These are phyloP conservation scores for Hymenoscyphus scutula DNA, from an alignment of 2,329 filamentous ascomycete species.

Conservation along the genomic window DNA sequence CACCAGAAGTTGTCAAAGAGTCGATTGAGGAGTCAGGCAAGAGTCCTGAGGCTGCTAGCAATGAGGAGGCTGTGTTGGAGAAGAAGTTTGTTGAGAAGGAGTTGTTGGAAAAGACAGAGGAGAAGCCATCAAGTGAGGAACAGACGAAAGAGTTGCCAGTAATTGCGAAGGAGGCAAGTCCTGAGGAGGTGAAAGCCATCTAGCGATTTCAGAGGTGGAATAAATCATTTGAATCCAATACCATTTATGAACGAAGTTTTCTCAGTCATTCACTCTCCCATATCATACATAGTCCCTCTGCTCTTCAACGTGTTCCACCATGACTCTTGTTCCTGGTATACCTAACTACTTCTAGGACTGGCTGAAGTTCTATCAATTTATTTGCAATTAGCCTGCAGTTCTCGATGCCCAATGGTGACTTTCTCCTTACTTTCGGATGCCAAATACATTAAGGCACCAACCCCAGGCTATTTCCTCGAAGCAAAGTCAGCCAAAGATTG, in stretches of 20 bases:
- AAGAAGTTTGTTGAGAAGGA: constrained; percentile 75
- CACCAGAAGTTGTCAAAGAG: constrained; percentile 56
- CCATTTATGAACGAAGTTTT: too few relatives aligned
- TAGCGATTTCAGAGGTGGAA: not conserved
- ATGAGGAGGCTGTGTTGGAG: constrained; percentile 67
- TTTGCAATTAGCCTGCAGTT: not conserved
- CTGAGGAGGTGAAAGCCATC: not conserved
- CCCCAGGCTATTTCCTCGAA: not conserved
- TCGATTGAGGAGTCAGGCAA: constrained; percentile 56
- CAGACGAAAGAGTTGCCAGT: not conserved
- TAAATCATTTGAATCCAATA: not conserved
- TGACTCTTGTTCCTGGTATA: not conserved
- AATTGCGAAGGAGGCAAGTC: not conserved
- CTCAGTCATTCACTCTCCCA: too few relatives aligned
- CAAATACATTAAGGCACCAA: not conserved
- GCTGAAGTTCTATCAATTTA: too few relatives aligned
- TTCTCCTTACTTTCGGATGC: not conserved
- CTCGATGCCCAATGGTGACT: not conserved
- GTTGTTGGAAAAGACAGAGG: constrained; percentile 58
- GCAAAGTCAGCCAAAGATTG: not conserved
- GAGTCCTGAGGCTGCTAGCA: constrained; percentile 69
- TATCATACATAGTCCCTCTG: not conserved
- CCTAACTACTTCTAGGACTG: not conserved
- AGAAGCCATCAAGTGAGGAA: constrained; percentile 40
- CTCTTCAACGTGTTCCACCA: not conserved